A percentile compares a stretch with the other conserved stretches of the same genome.
phyloP scores from a whole-genome alignment of 164 flowering plant genomes.

The Piper betle region DNA sequence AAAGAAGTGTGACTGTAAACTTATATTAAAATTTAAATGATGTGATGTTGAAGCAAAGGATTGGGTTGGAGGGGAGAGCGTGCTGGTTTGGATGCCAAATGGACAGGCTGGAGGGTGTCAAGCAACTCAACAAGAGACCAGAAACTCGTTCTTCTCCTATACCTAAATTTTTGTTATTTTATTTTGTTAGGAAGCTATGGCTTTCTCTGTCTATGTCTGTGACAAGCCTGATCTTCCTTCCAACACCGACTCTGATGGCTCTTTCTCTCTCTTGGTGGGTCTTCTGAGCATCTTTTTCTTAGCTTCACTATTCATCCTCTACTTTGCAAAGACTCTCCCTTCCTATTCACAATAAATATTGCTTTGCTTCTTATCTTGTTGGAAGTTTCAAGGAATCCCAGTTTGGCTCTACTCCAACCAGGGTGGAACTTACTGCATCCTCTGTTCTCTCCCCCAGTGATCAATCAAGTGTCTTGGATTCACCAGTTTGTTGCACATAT shows the following conservation, averaged over 20 bases:
- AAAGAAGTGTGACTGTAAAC: background rate
- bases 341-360: background rate
- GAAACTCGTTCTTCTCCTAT: no score
- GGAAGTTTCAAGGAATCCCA: background rate
- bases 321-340: slow-evolving; percentile 4
- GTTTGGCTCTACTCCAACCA: background rate
- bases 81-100: slow-evolving; percentile 7
- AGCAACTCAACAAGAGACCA: no score
- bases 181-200: slow-evolving; percentile 4
- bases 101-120: slow-evolving; percentile 9
- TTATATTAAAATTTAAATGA: background rate
- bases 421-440: no score
- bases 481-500: no score
- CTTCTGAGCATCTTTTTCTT: slow-evolving; percentile 1
- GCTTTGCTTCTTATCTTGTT: slow-evolving; percentile 4
- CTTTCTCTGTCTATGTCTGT: no score
- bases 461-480: no score
- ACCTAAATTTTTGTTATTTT: background rate
- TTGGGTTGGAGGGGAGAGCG: background rate
- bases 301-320: slow-evolving; percentile 1
- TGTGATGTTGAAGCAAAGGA: background rate
- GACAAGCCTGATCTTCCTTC: slow-evolving; percentile 1
- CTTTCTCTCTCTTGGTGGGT: slow-evolving; percentile 1
- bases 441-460: no score
- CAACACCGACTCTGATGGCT: background rate